These are phyloP conservation scores for Micractinium sp. DNA, from an alignment of 139 green algal species.

Conservation along the genomic window DNA sequence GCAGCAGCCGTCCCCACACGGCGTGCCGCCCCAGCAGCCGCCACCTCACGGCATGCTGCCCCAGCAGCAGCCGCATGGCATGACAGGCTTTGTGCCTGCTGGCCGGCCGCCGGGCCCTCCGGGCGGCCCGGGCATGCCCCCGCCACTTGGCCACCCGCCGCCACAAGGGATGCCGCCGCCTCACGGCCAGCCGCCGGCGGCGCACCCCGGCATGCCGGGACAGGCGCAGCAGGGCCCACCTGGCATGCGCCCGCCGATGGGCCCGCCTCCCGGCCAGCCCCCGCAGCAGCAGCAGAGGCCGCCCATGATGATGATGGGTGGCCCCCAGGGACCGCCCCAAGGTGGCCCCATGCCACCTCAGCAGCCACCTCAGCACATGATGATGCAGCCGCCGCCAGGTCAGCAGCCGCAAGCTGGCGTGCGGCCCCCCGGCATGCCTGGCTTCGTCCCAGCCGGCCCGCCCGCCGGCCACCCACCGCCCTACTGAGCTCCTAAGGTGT, in stretches of 20 bases:
- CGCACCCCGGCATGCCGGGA: background rate
- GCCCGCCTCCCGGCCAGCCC: background rate
- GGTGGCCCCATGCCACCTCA: background rate
- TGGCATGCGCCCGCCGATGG: background rate
- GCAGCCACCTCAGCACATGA: slow-evolving; percentile 11
- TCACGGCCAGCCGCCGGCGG: background rate
- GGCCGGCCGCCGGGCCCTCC: no score
- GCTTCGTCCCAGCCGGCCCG: background rate
- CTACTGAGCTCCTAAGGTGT: slow-evolving; percentile 12
- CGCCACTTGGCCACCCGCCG: background rate
- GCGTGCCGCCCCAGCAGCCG: background rate
- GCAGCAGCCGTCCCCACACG: background rate
- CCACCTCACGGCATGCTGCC: background rate
- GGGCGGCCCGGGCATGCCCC: background rate
- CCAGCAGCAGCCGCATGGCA: background rate
- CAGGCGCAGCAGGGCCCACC: no score
- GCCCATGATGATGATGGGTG: background rate
- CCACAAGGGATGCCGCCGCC: background rate
- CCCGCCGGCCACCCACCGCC: background rate
- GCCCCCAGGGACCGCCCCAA: background rate
- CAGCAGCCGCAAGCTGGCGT: background rate
- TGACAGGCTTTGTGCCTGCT: background rate
- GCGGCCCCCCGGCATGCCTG: background rate
- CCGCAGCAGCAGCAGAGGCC: background rate
- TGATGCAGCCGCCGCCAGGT: background rate